Percentiles rank a stretch among this genome's conserved stretches.
These are phyloP conservation scores for Talaromyces funiculosus DNA, from an alignment of 2,329 filamentous ascomycete species.

Conservation along the genomic window DNA sequence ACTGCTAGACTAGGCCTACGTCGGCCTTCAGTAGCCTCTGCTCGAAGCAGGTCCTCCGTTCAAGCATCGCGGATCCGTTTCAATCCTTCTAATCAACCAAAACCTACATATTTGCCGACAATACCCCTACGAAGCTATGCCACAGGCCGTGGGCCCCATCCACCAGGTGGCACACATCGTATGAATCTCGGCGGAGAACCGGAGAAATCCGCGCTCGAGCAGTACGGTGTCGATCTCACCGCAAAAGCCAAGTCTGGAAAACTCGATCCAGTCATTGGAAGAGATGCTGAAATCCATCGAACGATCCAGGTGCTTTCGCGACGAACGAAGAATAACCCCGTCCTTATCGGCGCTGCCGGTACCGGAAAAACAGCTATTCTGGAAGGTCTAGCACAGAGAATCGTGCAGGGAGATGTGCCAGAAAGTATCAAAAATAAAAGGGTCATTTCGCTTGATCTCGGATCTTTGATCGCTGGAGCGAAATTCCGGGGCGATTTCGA, in stretches of 20 bases:
- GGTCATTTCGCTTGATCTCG: slow-evolving; percentile 81
- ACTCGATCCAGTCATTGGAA: slow-evolving; percentile 90
- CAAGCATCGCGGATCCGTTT: slow-evolving; percentile 15
- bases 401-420: slow-evolving; percentile 86
- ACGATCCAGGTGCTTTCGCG: slow-evolving; percentile 91
- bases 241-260: slow-evolving; percentile 79
- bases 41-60: slow-evolving; percentile 18
- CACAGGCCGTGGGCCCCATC: slow-evolving; percentile 60
- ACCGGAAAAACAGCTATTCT: slow-evolving; percentile 92
- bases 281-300: slow-evolving; percentile 84
- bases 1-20: slow-evolving; percentile 27
- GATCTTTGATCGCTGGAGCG: slow-evolving; percentile 87
- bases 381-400: slow-evolving; percentile 82
- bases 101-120: slow-evolving; percentile 1
- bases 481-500: slow-evolving; percentile 97
- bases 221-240: slow-evolving; percentile 88
- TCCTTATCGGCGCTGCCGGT: slow-evolving; percentile 84
- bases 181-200: slow-evolving; percentile 77
- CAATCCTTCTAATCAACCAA: slow-evolving; percentile 10
- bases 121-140: slow-evolving; percentile 43
- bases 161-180: slow-evolving; percentile 84
- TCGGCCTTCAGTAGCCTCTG: slow-evolving; percentile 21
- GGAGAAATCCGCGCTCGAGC: slow-evolving; percentile 81
- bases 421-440: slow-evolving; percentile 94
- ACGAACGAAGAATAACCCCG: slow-evolving; percentile 92